A percentile compares a stretch with the other conserved stretches of the same genome.
These are phyloP conservation scores for Penicillium flavigenum DNA, from an alignment of 495 filamentous ascomycete genomes.

Conservation along the genomic window DNA sequence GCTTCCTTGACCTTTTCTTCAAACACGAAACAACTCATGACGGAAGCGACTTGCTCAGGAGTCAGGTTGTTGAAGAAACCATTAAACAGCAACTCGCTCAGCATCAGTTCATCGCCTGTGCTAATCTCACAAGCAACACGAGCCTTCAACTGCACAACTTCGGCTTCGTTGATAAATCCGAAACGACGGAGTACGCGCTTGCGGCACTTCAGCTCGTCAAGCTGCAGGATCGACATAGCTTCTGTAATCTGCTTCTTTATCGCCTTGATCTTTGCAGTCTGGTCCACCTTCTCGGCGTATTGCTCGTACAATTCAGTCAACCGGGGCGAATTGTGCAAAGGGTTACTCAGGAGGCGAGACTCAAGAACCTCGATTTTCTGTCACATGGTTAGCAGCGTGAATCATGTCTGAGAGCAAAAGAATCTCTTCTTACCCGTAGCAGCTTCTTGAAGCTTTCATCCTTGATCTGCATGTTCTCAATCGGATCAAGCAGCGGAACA, in stretches of 20 bases:
- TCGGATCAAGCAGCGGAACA: slow-evolving; percentile 79
- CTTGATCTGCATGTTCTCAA: slow-evolving; percentile 90
- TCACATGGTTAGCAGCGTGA: slow-evolving; percentile 10
- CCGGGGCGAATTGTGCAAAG: slow-evolving; percentile 83
- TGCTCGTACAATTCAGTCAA: slow-evolving; percentile 78
- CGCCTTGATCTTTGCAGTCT: slow-evolving; percentile 74
- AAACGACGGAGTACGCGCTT: slow-evolving; percentile 97
- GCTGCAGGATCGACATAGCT: slow-evolving; percentile 80
- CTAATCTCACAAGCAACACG: slow-evolving; percentile 97
- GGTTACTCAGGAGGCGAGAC: slow-evolving; percentile 82
- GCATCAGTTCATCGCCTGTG: slow-evolving; percentile 85
- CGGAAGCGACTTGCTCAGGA: slow-evolving; percentile 80
- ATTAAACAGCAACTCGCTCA: slow-evolving; percentile 92
- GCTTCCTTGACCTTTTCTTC: slow-evolving; percentile 85
- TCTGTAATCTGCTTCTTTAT: slow-evolving; percentile 82
- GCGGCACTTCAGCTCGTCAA: slow-evolving; percentile 92
- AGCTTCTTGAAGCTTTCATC: slow-evolving; percentile 92
- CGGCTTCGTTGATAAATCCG: slow-evolving; percentile 89
- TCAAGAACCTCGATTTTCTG: slow-evolving; percentile 96
- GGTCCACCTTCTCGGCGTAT: slow-evolving; percentile 76
- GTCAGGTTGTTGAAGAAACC: slow-evolving; percentile 95
- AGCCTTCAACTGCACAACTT: slow-evolving; percentile 93
- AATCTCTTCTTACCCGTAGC: slow-evolving; percentile 58
- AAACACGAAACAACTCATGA: slow-evolving; percentile 91
- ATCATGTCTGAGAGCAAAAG: not conserved